phyloP scores from a whole-genome alignment of 306 rosid species.

The Myrica gale region DNA sequence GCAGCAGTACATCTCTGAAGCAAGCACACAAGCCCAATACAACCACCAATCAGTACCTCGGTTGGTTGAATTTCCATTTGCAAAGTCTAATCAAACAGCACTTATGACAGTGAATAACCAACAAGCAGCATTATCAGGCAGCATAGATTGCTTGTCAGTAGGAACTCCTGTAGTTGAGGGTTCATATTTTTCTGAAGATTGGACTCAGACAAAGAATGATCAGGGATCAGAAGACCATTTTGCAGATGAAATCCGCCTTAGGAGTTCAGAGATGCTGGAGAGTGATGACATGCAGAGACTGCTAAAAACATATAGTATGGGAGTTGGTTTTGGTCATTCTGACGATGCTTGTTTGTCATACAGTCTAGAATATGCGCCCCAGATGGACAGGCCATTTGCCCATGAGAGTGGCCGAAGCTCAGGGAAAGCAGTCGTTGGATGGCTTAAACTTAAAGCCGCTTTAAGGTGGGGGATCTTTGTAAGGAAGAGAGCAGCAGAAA shows the following conservation, averaged over 20 bases:
- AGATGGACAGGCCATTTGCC: conserved; percentile 34
- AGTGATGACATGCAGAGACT: conserved; percentile 79
- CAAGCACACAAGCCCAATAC: conserved; percentile 36
- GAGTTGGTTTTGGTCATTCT: conserved; percentile 42
- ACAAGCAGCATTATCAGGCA: conserved; percentile 39
- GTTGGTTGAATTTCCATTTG: conserved; percentile 44
- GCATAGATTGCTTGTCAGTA: conserved; percentile 41
- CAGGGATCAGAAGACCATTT: conserved; percentile 69
- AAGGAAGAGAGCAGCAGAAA: conserved; percentile 71
- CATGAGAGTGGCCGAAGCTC: conserved; percentile 53
- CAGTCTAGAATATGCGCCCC: conserved; percentile 61
- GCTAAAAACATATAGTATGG: conserved; percentile 51
- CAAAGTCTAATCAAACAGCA: conserved; percentile 40
- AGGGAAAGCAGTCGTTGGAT: conserved; percentile 81
- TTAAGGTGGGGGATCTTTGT: conserved; percentile 88
- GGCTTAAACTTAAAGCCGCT: conserved; percentile 93
- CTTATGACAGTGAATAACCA: conserved; percentile 39
- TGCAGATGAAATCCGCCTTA: conserved; percentile 70
- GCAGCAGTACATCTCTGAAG: conserved; percentile 43
- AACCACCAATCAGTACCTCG: conserved; percentile 36
- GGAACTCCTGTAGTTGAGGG: conserved; percentile 42
- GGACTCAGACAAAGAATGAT: conserved; percentile 55
- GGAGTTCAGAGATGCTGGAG: conserved; percentile 82
- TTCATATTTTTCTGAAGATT: conserved; percentile 49
- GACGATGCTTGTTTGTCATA: conserved; percentile 50